Percentiles rank a stretch among this genome's conserved stretches.
Conservation (phyloP, 2,329 filamentous ascomycete species). For the Diplodia sapinea region DNA sequence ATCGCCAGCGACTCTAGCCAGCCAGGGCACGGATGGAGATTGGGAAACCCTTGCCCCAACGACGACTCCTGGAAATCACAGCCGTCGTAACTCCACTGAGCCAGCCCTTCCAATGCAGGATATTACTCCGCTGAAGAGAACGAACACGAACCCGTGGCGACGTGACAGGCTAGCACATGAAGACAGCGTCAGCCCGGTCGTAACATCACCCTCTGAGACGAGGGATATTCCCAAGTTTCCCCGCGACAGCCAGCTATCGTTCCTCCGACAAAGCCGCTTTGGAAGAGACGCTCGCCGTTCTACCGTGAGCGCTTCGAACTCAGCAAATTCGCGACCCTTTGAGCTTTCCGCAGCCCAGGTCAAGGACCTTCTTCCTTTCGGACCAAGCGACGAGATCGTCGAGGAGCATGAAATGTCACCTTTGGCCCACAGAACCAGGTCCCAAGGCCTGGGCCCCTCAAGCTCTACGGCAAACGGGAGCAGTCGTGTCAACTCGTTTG, state of each 20-base stretch:
- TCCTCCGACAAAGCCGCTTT: background rate
- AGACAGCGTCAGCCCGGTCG: conserved; percentile 30
- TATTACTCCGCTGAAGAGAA: conserved; percentile 41
- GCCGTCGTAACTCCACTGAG: background rate
- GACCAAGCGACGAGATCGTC: background rate
- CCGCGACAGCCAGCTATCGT: conserved; percentile 14
- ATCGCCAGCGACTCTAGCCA: background rate
- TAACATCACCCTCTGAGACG: background rate
- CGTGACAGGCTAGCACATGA: background rate
- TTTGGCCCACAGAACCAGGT: background rate
- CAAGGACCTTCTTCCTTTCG: background rate
- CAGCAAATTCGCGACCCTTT: background rate
- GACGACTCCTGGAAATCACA: conserved; percentile 11
- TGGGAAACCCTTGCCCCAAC: conserved; percentile 45
- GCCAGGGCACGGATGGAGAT: conserved; percentile 39
- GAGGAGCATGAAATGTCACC: conserved; percentile 13
- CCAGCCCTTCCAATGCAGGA: background rate
- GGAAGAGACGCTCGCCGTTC: background rate
- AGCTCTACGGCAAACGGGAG: background rate
- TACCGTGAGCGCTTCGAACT: background rate
- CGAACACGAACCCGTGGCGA: conserved; percentile 28
- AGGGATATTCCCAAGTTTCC: conserved; percentile 19
- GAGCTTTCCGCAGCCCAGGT: conserved; percentile 2
- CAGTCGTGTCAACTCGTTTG: conserved; percentile 43
- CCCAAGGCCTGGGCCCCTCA: background rate